phyloP scores from a whole-genome alignment of 1,284 basidiomycete genomes.

The Phaffia rhodozyma region DNA sequence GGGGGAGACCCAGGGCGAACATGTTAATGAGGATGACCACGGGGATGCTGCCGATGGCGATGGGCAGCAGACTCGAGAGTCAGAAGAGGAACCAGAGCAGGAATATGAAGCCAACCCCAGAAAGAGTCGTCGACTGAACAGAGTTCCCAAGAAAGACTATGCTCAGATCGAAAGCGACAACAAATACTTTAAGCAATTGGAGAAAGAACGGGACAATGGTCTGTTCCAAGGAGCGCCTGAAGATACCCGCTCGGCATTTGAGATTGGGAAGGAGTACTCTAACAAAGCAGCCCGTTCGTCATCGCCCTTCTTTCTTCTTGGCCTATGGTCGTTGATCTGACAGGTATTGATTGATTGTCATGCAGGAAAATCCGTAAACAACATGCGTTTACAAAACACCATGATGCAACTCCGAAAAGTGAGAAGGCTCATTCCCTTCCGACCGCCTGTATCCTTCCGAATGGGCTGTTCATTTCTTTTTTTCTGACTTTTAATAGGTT shows the following conservation, averaged over 20 bases:
- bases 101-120: constrained; percentile 23
- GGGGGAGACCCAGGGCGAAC: constrained; percentile 22
- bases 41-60: constrained; percentile 25
- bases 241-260: constrained; percentile 35
- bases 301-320: constrained; percentile 3
- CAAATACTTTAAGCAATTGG: constrained; percentile 54
- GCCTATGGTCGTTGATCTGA: constrained; percentile 7
- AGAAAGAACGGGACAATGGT: constrained; percentile 33
- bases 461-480: neutral
- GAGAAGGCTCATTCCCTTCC: constrained; percentile 14
- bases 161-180: constrained; percentile 45
- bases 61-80: constrained; percentile 3
- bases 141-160: constrained; percentile 34
- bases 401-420: constrained; percentile 83
- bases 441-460: constrained; percentile 19
- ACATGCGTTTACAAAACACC: constrained; percentile 81
- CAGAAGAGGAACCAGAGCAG: constrained; percentile 22
- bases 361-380: constrained; percentile 69
- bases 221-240: constrained; percentile 35
- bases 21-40: constrained; percentile 20
- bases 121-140: constrained; percentile 25
- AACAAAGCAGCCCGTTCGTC: constrained; percentile 43
- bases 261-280: constrained; percentile 46
- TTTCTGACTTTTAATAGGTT: constrained; percentile 38
- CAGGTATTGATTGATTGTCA: neutral